Conservation (phyloP, 768 basidiomycete genomes). For the Leucocoprinus sp. region DNA sequence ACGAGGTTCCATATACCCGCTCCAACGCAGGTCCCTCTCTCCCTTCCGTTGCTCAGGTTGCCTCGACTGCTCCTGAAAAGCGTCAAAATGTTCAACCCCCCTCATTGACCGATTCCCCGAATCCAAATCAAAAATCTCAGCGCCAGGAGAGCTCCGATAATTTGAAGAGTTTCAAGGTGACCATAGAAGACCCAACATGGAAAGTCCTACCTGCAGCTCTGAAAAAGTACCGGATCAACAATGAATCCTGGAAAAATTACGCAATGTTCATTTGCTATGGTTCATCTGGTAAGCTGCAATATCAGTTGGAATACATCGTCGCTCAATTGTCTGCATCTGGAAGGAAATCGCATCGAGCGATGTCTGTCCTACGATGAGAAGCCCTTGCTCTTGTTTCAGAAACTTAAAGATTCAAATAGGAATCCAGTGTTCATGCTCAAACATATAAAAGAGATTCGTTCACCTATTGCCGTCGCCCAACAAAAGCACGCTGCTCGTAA, state of each 20-base stretch:
- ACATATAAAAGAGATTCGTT: conserved; percentile 93
- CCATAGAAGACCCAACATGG: conserved; percentile 96
- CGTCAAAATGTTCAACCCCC: conserved; percentile 17
- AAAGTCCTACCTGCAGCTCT: conserved; percentile 96
- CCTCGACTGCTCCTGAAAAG: conserved; percentile 24
- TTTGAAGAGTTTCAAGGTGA: conserved; percentile 94
- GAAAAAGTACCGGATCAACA: conserved; percentile 98
- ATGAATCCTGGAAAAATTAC: conserved; percentile 98
- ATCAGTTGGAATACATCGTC: conserved; percentile 1
- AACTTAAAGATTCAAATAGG: conserved; percentile 93
- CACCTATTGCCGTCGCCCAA: conserved; percentile 93
- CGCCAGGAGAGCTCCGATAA: conserved; percentile 68
- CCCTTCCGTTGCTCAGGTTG: conserved; percentile 14
- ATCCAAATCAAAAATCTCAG: conserved; percentile 34
- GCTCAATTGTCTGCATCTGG: not conserved
- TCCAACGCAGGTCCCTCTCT: conserved; percentile 21
- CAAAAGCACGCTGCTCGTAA: conserved; percentile 91
- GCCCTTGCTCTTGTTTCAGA: conserved; percentile 92
- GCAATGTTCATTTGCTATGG: conserved; percentile 99
- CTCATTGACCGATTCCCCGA: conserved; percentile 22
- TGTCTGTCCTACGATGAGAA: conserved; percentile 98
- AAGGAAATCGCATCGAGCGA: conserved; percentile 77
- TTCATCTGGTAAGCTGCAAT: conserved; percentile 58
- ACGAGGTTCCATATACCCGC: conserved; percentile 46
- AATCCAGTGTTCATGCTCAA: conserved; percentile 99